Evolutionary conservation across 306 rosid genomes (phyloP), one percentile per base, ranked within the genome.

Genomic region (Cicer judaicum): DNA sequence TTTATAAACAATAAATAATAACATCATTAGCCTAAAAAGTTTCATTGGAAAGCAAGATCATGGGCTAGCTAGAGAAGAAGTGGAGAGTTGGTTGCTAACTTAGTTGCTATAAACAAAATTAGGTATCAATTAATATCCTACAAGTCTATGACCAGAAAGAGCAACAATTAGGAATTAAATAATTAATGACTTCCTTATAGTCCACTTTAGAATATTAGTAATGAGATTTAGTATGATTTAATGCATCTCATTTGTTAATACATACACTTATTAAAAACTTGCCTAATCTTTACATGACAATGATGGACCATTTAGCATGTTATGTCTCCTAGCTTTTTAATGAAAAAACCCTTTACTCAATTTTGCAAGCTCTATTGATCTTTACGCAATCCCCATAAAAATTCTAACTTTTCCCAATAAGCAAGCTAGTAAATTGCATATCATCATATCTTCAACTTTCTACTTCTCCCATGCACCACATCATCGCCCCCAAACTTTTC

Each of bases 371-470:
- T 77, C 72, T 52, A 81, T 83, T 89, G 63, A 77, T 80, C 81
- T 85, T 87, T 81, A 89, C 89, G 91, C 88, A 75, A 89, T 84
- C 89, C 70, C 83, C 55, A 80, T 24, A 63, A 71, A 55, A 87
- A 60, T 52, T 75, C 79, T 68, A 78, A 82, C 84, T 81, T 88
- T 86, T 79, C 74, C 79, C 78, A 7, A 10, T 18, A 59, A 79
- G 77, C 82, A 83, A 79, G 84, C 86, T 82, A 84, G 76, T 77
- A 84, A 82, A 64, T 71, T 71, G 19, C 43, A 78, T 73, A 80
- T 82, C 84, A 76, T 76, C 84, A 76, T 76, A 84, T 59, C 84
- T 74, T 72, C 72, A 66, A 40, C 44, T 60, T 72, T 79, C 54
- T 66, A 43, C 81, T 55, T 74, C 77, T 70, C 64, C 72, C 81